Evolutionary conservation across 179 eudicot genomes (phyloP).

Genomic region (Pouteria campechiana): DNA sequence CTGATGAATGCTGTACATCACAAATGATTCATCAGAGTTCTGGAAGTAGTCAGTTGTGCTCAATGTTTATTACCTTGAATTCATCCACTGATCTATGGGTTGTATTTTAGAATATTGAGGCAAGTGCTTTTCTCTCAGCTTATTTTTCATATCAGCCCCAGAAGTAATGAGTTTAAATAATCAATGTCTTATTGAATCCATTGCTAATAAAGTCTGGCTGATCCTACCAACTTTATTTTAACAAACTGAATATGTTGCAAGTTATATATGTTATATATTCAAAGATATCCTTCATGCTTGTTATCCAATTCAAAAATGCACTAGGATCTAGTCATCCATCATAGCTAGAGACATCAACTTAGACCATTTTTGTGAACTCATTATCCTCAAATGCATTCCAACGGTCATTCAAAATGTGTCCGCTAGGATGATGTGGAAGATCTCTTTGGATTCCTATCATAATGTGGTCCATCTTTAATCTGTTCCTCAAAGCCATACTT

Average conservation of each 20-base stretch:
- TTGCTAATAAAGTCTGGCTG: not conserved
- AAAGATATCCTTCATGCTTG: not conserved
- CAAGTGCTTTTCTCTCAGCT: not conserved
- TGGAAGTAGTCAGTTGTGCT: too few relatives aligned
- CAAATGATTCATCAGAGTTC: not conserved
- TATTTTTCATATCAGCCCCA: not conserved
- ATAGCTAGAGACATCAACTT: not conserved
- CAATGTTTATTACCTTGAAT: not conserved
- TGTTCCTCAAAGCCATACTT: too few relatives aligned
- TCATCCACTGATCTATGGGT: not conserved
- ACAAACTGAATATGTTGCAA: not conserved
- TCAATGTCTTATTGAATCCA: not conserved
- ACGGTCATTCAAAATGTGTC: too few relatives aligned
- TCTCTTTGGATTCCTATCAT: too few relatives aligned
- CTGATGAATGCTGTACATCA: not conserved
- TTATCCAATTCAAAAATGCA: not conserved
- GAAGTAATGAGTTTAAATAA: not conserved
- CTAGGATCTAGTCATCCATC: not conserved
- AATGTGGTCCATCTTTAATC: too few relatives aligned
- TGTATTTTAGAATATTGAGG: not conserved
- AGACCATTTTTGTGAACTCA: not conserved
- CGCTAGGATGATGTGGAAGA: too few relatives aligned
- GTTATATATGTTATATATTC: not conserved
- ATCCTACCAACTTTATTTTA: not conserved
- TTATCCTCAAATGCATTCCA: not conserved